These are phyloP conservation scores for Zostera marina DNA, from an alignment of 116 monocot genomes.

Conservation along the genomic window DNA sequence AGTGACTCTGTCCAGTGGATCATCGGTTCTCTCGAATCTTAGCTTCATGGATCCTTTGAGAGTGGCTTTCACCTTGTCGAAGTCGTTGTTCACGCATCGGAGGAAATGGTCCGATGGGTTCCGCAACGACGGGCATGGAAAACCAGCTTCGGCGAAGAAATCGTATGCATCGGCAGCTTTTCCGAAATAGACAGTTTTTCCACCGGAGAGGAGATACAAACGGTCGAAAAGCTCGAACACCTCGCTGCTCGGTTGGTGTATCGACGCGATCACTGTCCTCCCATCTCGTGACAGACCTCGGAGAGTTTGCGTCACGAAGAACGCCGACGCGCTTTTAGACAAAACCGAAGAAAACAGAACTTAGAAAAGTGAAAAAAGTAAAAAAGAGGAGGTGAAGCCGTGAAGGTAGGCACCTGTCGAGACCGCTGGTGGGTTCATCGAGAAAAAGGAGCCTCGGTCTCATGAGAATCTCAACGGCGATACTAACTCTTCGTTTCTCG, in stretches of 20 bases:
- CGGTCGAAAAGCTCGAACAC: constrained; percentile 89
- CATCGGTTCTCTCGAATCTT: constrained; percentile 55
- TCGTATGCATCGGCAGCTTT: constrained; percentile 55
- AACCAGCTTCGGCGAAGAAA: constrained; percentile 94
- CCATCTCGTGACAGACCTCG: constrained; percentile 75
- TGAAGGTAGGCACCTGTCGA: constrained; percentile 45
- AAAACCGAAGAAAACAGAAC: background rate
- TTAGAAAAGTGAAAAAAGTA: background rate
- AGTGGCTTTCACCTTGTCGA: constrained; percentile 98
- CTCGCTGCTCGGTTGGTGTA: constrained; percentile 96
- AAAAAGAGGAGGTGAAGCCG: background rate
- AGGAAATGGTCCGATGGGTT: constrained; percentile 99
- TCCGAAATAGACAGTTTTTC: constrained; percentile 83
- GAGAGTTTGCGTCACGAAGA: constrained; percentile 89
- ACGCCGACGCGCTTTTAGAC: constrained; percentile 64
- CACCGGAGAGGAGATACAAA: constrained; percentile 74
- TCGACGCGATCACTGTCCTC: constrained; percentile 73
- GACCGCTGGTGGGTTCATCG: constrained; percentile 89
- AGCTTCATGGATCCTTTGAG: constrained; percentile 90
- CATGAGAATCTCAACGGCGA: constrained; percentile 81
- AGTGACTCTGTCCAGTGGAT: constrained; percentile 81
- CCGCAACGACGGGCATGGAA: constrained; percentile 82
- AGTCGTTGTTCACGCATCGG: constrained; percentile 87
- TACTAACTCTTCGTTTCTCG: constrained; percentile 80
- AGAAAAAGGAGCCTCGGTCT: constrained; percentile 76